Base-by-base conservation (phyloP, 2,329 filamentous ascomycete genomes). In the Elsinoe batatas region DNA sequence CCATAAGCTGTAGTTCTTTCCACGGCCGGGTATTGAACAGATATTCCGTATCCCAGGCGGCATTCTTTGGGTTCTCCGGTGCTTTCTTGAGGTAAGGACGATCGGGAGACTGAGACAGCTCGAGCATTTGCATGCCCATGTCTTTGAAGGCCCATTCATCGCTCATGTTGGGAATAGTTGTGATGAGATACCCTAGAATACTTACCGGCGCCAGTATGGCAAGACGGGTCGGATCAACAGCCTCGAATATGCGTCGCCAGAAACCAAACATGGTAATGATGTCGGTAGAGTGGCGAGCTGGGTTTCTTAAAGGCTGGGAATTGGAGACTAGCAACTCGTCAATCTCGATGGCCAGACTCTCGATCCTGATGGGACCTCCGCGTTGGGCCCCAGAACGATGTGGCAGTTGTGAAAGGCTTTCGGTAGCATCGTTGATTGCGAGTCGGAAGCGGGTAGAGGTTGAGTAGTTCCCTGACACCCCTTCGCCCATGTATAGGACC, bases 1-100 rank as follows among this genome's bases (percentile, higher is more conserved):
- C 87, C 65, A 91, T 91, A 60, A 89, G 79, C 1, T 79, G 72
- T 0, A 89, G 63, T 15, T 79, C 76, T 0, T 74, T 76, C 87
- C 87, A 91, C 1, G 78, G 78, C 1, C 79, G 76, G n/a, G 79
- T 71, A 22, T 75, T 75, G 43, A 88, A 76, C 0, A 88, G 32
- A 17, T 56, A 54, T 37, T 54, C 36, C 10, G 51, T 54, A 17
- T 54, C 51, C 51, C 51, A 54, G 2, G 51, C 51, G 7, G 36
- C 30, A 18, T 42, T 54, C 26, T 36, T 35, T 6, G 20, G 18
- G 18, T 18, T 33, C 37, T 30, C 46, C 22, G 26, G 30, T 30
- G 46, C 17, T 15, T 35, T 13, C 10, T 17, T 22, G 7, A 35
- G 46, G 11, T 20, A 10, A 15, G 46, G 46, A 17, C 36, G 51